Evolutionary conservation across 306 rosid species (phyloP).

Genomic region (Dalbergia cultrata): DNA sequence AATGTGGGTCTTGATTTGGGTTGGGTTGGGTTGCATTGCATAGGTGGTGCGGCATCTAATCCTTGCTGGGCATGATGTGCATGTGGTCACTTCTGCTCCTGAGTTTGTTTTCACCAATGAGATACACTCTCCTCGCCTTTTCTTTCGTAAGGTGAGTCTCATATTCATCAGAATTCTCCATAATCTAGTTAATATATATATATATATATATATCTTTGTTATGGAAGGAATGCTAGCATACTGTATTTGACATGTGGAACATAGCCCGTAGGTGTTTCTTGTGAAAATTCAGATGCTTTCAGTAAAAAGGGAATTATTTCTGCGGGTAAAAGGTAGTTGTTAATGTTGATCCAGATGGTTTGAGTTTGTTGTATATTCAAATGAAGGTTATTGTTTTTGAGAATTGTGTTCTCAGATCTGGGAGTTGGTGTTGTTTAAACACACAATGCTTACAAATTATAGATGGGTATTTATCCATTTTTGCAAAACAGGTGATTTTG

Average conservation of each 20-base stretch:
- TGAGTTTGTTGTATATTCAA: conserved; percentile 1
- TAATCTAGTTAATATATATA: background rate
- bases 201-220: background rate
- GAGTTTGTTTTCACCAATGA: conserved; percentile 91
- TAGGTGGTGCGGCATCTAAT: conserved; percentile 92
- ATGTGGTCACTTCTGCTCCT: conserved; percentile 94
- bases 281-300: background rate
- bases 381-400: conserved; percentile 3
- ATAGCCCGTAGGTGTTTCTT: conserved; percentile 15
- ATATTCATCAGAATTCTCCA: background rate
- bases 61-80: conserved; percentile 91
- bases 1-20: conserved; percentile 13
- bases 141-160: conserved; percentile 81
- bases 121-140: conserved; percentile 78
- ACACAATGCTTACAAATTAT: conserved; percentile 6
- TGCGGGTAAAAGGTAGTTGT: background rate
- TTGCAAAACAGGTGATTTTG: conserved; percentile 70
- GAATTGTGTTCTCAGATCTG: conserved; percentile 17
- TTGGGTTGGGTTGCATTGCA: conserved; percentile 12
- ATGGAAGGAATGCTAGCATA: conserved; percentile 5
- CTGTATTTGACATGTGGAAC: background rate
- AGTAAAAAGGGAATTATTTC: background rate
- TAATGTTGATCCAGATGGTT: background rate
- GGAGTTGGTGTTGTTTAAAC: background rate
- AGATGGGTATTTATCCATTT: conserved; percentile 20